Conservation (phyloP, 139 green algal species). For the Nannochloris sp. region DNA sequence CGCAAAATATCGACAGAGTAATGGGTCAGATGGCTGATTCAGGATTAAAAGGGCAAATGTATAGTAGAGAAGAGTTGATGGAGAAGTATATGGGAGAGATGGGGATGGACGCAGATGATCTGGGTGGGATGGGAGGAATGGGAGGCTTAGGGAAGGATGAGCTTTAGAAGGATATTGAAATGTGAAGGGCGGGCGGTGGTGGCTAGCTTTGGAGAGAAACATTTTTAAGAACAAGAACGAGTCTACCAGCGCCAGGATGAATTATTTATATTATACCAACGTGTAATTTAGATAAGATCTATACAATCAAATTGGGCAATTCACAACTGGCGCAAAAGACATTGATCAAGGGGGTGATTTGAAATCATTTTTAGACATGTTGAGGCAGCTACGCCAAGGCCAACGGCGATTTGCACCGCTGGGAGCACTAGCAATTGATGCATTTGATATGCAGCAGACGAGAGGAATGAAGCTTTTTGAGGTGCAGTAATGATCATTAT, state of each 20-base stretch:
- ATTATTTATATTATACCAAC: too few relatives aligned
- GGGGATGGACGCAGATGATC: constrained; percentile 1
- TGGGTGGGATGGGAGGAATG: constrained; percentile 7
- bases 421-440: too few relatives aligned
- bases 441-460: constrained; percentile 4
- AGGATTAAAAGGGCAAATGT: constrained; percentile 58
- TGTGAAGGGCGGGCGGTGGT: not conserved
- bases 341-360: too few relatives aligned
- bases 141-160: not conserved
- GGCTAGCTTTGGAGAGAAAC: too few relatives aligned
- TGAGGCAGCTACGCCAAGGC: too few relatives aligned
- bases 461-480: constrained; percentile 20
- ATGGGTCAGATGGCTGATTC: constrained; percentile 45
- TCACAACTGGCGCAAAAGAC: too few relatives aligned
- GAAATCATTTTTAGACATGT: too few relatives aligned
- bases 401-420: too few relatives aligned
- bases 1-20: constrained; percentile 48
- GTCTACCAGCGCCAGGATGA: too few relatives aligned
- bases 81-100: constrained; percentile 24
- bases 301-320: too few relatives aligned
- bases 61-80: constrained; percentile 48
- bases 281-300: too few relatives aligned
- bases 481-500: not conserved
- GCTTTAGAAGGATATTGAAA: constrained; percentile 1
- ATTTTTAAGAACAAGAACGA: too few relatives aligned